Conservation (phyloP, 2,329 filamentous ascomycete genomes). For the Ceratocystis eucalypticola region DNA sequence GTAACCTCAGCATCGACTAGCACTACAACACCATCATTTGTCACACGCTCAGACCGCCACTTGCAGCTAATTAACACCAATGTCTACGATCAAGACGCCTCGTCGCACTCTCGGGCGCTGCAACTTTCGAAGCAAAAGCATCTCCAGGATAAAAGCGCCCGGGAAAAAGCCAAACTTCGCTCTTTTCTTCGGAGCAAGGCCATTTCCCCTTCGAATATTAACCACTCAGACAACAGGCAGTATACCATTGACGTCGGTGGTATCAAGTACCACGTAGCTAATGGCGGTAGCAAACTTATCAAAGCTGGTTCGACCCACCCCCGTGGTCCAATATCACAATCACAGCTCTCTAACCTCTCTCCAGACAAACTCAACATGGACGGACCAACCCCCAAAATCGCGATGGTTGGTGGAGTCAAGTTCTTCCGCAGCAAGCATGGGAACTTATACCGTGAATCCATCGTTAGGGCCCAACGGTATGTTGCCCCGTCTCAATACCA, state of each 20-base stretch:
- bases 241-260: slow-evolving; percentile 40
- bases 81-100: slow-evolving; percentile 28
- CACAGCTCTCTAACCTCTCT: slow-evolving; percentile 36
- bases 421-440: slow-evolving; percentile 80
- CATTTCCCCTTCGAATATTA: not conserved
- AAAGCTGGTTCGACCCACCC: slow-evolving; percentile 48
- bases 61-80: slow-evolving; percentile 71
- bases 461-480: slow-evolving; percentile 65
- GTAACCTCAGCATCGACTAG: slow-evolving; percentile 25
- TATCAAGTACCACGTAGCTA: slow-evolving; percentile 58
- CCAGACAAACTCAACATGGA: slow-evolving; percentile 13
- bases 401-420: slow-evolving; percentile 59
- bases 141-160: slow-evolving; percentile 1
- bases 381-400: slow-evolving; percentile 59
- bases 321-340: slow-evolving; percentile 20
- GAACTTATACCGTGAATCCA: slow-evolving; percentile 66
- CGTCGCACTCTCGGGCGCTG: slow-evolving; percentile 26
- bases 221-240: slow-evolving; percentile 13
- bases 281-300: slow-evolving; percentile 71
- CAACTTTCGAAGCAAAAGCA: slow-evolving; percentile 8
- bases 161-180: slow-evolving; percentile 12
- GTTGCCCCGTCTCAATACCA: slow-evolving; percentile 26
- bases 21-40: slow-evolving; percentile 35
- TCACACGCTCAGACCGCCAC: slow-evolving; percentile 61
- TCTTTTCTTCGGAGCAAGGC: slow-evolving; percentile 11